phyloP scores from a whole-genome alignment of 345 rosid species.

The Murraya paniculata region DNA sequence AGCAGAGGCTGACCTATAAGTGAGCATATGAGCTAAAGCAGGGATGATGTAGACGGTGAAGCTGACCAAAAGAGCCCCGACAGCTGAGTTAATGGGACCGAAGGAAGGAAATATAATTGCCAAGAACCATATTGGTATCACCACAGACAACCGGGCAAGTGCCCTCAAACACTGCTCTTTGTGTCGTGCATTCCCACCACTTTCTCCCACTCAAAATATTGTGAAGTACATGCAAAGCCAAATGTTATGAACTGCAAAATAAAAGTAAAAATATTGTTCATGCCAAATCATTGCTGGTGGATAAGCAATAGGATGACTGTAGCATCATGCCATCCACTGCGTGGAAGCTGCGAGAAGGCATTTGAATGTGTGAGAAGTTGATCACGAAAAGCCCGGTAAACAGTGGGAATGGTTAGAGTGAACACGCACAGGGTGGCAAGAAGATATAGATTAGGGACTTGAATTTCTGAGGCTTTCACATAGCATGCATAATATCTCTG shows the following conservation, averaged over 20 bases:
- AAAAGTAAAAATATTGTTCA: neutral
- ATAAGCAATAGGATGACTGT: conserved; percentile 78
- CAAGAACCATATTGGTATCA: conserved; percentile 81
- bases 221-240: conserved; percentile 78
- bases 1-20: conserved; percentile 64
- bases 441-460: conserved; percentile 77
- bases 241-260: conserved; percentile 73
- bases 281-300: conserved; percentile 38
- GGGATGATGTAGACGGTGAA: conserved; percentile 93
- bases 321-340: conserved; percentile 60
- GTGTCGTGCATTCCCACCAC: conserved; percentile 77
- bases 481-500: conserved; percentile 88
- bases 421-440: conserved; percentile 73
- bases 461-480: conserved; percentile 88
- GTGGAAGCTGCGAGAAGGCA: conserved; percentile 74
- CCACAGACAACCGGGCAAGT: conserved; percentile 65
- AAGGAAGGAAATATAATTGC: conserved; percentile 88
- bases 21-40: conserved; percentile 74
- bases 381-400: conserved; percentile 88
- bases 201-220: conserved; percentile 92
- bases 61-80: conserved; percentile 79
- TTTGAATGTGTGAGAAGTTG: conserved; percentile 70
- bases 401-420: conserved; percentile 75
- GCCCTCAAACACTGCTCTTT: conserved; percentile 69
- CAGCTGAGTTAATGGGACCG: conserved; percentile 89